phyloP scores from a whole-genome alignment of 2,329 filamentous ascomycete genomes.

The Exophiala sp. region DNA sequence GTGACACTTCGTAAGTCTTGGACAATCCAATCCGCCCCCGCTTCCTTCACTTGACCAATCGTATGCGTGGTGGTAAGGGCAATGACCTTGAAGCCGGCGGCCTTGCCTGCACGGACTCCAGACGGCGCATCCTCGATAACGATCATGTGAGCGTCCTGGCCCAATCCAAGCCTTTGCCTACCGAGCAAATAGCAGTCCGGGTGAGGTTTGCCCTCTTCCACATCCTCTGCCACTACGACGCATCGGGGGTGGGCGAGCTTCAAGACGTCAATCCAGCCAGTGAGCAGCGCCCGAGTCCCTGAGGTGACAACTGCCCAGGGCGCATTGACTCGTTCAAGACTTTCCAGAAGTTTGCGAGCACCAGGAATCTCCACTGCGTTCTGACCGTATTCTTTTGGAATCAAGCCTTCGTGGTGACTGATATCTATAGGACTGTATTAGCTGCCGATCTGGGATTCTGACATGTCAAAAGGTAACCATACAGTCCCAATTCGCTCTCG shows the following conservation, averaged over 20 bases:
- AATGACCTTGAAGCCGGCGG: slow-evolving; percentile 75
- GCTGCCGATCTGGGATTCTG: background rate
- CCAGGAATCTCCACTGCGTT: slow-evolving; percentile 84
- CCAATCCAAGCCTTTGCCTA: slow-evolving; percentile 52
- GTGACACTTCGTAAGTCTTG: slow-evolving; percentile 68
- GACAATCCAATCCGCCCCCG: slow-evolving; percentile 84
- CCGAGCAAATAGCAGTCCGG: slow-evolving; percentile 68
- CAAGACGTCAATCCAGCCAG: slow-evolving; percentile 65
- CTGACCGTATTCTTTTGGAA: slow-evolving; percentile 69
- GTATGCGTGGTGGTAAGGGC: slow-evolving; percentile 81
- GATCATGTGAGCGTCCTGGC: slow-evolving; percentile 51
- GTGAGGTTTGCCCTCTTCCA: slow-evolving; percentile 69
- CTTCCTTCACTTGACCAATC: slow-evolving; percentile 62
- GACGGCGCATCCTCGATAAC: slow-evolving; percentile 88
- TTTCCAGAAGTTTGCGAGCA: slow-evolving; percentile 62
- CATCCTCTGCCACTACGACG: slow-evolving; percentile 70
- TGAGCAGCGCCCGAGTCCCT: slow-evolving; percentile 60
- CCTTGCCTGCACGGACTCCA: slow-evolving; percentile 75
- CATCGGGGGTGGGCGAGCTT: slow-evolving; percentile 59
- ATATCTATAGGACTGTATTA: slow-evolving; percentile 57
- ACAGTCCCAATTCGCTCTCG: slow-evolving; percentile 92
- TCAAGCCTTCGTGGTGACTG: slow-evolving; percentile 65
- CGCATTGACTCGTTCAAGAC: slow-evolving; percentile 55
- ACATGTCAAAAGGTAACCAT: slow-evolving; percentile 35
- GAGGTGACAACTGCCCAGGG: slow-evolving; percentile 83